Evolutionary conservation across 805 yeast species (phyloP), one percentile per base, ranked within the genome.

Genomic region (Candida suzukii): DNA sequence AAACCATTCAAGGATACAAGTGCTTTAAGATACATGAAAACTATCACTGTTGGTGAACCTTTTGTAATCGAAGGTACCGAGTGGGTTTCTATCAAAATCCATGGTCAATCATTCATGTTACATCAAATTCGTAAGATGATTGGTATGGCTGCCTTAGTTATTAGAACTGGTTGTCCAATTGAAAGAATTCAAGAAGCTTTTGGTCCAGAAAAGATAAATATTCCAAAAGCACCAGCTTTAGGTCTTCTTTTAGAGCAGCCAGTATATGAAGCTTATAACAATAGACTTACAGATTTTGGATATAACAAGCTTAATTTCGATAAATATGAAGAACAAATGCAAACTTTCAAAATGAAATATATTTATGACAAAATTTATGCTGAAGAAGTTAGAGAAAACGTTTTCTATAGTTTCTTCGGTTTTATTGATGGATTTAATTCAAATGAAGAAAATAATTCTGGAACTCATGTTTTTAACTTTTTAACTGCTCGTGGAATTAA

Each of bases 71-170:
- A 90, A 56, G 88, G 86, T 37, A 88, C 96, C 7, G 98, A 93
- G 58, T 93, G 99, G 99, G 74, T 87, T 2, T 86, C 96, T 2
- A 83, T 93, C 55, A 90, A 91, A 67, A 87, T 93, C 50, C 99
- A 93, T 61, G 99, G 99, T 8, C 99, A 93, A 66, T 87, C 96
- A 3, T 93, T 93, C 63, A 93, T 93, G 98, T 72, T 93, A 48
- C 98, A 91, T 65, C 99, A 91, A 71, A 93, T 93, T 57, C 80
- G 99, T 59, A 93, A 93, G 60, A 93, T 93, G 98, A 87, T 93
- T 45, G 91, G 96, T 19, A 83, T 91, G 95, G 95, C 95, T 1
- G 77, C 90, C 0, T 69, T 91, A 43, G 78, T 85, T 16, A 80
- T 91, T 19, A 75, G 99, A 56, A 80, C 93, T 17, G 93, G 95